phyloP scores from a whole-genome alignment of 1,284 basidiomycete genomes.

The Tetrapyrgos nigripes region DNA sequence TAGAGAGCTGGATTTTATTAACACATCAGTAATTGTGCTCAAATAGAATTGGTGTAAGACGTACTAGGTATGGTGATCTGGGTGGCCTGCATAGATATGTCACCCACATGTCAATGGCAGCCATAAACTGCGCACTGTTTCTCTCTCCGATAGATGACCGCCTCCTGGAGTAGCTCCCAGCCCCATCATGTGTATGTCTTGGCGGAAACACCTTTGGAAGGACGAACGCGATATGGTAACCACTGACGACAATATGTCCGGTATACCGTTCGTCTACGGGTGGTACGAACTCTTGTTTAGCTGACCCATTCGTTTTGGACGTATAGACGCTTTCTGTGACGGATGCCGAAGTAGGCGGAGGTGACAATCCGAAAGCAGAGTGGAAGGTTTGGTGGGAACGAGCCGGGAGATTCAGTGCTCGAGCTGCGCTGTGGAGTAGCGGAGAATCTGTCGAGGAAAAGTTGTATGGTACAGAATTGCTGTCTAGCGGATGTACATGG shows the following conservation, averaged over 20 bases:
- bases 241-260: constrained; percentile 76
- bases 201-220: constrained; percentile 75
- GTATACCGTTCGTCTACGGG: constrained; percentile 70
- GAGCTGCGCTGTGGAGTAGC: constrained; percentile 69
- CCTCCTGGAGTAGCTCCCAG: constrained; percentile 35
- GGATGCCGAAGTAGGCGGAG: constrained; percentile 38
- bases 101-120: constrained; percentile 76
- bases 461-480: constrained; percentile 71
- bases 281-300: constrained; percentile 36
- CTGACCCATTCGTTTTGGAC: constrained; percentile 22
- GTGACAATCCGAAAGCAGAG: constrained; percentile 54
- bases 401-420: constrained; percentile 68
- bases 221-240: constrained; percentile 77
- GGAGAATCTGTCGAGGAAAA: constrained; percentile 71
- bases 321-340: constrained; percentile 42
- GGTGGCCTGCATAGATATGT: constrained; percentile 72
- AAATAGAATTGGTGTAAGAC: constrained; percentile 29
- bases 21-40: constrained; percentile 14
- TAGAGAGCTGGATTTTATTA: constrained; percentile 57
- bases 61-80: constrained; percentile 71
- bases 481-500: constrained; percentile 77
- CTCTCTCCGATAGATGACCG: constrained; percentile 65
- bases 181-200: constrained; percentile 39
- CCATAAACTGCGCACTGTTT: constrained; percentile 73
- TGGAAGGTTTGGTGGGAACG: constrained; percentile 66